phyloP scores from a whole-genome alignment of 441 rosid species.

The Mallotus repandus region DNA sequence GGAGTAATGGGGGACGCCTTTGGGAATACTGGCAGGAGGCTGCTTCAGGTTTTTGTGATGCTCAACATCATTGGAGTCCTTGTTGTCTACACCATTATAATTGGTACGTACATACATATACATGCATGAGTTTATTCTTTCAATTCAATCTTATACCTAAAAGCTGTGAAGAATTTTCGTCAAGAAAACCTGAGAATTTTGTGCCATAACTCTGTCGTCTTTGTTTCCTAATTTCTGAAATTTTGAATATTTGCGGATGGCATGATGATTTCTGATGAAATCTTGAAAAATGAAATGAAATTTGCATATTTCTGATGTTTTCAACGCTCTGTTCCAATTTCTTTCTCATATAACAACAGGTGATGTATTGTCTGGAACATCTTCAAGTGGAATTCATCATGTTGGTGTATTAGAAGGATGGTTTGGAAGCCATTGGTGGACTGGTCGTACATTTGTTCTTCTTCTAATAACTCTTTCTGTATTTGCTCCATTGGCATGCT shows the following conservation, averaged over 20 bases:
- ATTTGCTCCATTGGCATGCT: conserved; percentile 76
- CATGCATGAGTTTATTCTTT: background rate
- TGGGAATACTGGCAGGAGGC: conserved; percentile 55
- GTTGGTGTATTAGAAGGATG: conserved; percentile 80
- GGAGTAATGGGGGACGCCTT: conserved; percentile 82
- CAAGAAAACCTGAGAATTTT: background rate
- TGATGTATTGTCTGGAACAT: conserved; percentile 84
- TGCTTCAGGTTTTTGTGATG: conserved; percentile 61
- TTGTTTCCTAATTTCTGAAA: background rate
- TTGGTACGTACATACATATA: conserved; percentile 43
- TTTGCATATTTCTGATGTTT: too few species aligned
- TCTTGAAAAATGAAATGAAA: too few species aligned
- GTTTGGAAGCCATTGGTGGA: conserved; percentile 94
- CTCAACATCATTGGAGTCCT: conserved; percentile 73
- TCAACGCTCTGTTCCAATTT: too few species aligned
- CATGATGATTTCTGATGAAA: too few species aligned
- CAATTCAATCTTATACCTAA: too few species aligned
- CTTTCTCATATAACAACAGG: conserved; percentile 34
- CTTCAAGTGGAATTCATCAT: conserved; percentile 72
- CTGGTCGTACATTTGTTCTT: conserved; percentile 60
- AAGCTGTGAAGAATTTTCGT: background rate
- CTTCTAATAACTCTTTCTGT: conserved; percentile 56
- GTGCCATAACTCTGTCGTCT: background rate
- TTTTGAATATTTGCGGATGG: too few species aligned
- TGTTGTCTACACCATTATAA: conserved; percentile 86